These are phyloP conservation scores for Euphorbia corollata DNA, from an alignment of 441 rosid genomes.

Conservation along the genomic window DNA sequence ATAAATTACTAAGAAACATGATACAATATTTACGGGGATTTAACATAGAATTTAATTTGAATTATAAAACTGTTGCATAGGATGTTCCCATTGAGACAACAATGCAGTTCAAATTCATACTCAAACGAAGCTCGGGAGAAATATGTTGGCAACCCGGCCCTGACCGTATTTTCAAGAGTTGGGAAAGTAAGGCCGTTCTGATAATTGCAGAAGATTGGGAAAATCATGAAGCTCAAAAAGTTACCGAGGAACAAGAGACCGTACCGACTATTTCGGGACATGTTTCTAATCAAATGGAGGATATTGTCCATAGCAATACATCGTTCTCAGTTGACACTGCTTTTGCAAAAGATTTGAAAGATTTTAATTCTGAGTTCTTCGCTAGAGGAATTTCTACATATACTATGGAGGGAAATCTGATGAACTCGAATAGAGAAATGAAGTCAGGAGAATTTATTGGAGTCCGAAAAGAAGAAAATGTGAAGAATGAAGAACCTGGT, in stretches of 20 bases:
- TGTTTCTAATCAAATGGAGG: not conserved
- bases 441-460: not conserved
- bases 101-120: slow-evolving; percentile 36
- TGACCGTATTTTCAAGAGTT: slow-evolving; percentile 32
- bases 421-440: not conserved
- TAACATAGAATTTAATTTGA: not conserved
- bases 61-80: slow-evolving; percentile 17
- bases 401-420: not conserved
- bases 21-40: no score
- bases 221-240: slow-evolving; percentile 29
- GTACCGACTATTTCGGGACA: not conserved
- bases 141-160: slow-evolving; percentile 48
- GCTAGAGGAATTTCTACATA: not conserved
- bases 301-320: not conserved
- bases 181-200: slow-evolving; percentile 30
- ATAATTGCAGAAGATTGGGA: slow-evolving; percentile 40
- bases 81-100: slow-evolving; percentile 27
- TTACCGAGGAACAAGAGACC: slow-evolving; percentile 17
- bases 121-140: slow-evolving; percentile 19
- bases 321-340: slow-evolving; percentile 1
- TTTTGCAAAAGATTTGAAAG: slow-evolving; percentile 7
- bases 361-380: not conserved
- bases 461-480: slow-evolving; percentile 7
- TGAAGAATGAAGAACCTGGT: slow-evolving; percentile 23
- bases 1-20: no score